Evolutionary conservation across 495 filamentous ascomycete species (phyloP), one percentile per base, ranked within the genome.

Genomic region (Neurospora sp.): DNA sequence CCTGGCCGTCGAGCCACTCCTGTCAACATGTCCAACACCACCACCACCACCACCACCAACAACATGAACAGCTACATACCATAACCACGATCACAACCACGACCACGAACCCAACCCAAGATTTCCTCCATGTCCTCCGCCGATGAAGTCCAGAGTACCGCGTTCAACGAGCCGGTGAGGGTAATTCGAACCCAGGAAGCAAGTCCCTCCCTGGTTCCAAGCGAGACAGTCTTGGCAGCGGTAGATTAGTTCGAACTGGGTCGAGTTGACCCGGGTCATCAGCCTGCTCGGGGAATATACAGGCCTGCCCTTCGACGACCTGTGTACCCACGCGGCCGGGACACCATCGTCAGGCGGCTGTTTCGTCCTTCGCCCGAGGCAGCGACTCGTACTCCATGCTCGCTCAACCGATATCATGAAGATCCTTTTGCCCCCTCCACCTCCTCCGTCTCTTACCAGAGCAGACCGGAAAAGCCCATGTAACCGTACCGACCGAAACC

Each of bases 221-320:
- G 80, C 79, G 44, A 88, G 83, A 80, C 90, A 92, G 78, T 86
- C 83, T 76, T 89, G 81, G 82, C 90, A 92, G 35, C 87, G 84
- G 80, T 89, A 92, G 39, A 90, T 85, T 23, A 90, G 78, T 70
- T 85, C 85, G 77, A 86, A 92, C 76, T 83, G 74, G 46, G 81
- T 82, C 62, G 83, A 79, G 76, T 86, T 90, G 73, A 89, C 79
- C 38, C 39, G 39, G 39, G 39, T 12, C 39, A 40, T 4, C 39
- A 40, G 11, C 4, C 39, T 40, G 39, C 4, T 40, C 5, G 39
- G 39, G 39, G 39, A 27, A 27, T 27, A 27, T 27, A 27, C 27
- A 27, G 27, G 27, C 27, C 27, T 27, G 27, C 27, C 27, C 27
- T 27, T 27, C 27, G 27, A 27, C 27, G 27, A 2, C 27, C 27